A percentile compares a stretch with the other conserved stretches of the same genome.
Conservation (phyloP, 768 basidiomycete species). For the Trametes cingulata region DNA sequence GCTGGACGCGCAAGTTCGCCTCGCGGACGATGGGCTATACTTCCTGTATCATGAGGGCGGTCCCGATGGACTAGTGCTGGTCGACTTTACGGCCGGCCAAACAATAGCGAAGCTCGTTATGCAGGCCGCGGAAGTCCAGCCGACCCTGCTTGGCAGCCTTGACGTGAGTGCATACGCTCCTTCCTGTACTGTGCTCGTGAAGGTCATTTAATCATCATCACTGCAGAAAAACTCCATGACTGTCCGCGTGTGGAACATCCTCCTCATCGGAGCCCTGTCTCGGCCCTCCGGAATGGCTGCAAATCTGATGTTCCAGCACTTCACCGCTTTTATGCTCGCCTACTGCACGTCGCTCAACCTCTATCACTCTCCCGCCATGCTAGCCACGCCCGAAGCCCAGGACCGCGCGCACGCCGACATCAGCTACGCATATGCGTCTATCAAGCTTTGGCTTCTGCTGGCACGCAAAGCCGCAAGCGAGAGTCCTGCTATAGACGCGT, state of each 20-base stretch:
- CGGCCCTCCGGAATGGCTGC: conserved; percentile 37
- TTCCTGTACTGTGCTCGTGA: too few relatives aligned
- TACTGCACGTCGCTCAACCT: conserved; percentile 49
- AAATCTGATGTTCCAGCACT: conserved; percentile 49
- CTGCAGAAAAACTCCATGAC: conserved; percentile 21
- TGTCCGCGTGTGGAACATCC: conserved; percentile 66
- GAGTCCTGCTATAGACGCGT: neutral
- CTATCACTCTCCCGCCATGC: conserved; percentile 34
- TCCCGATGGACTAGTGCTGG: conserved; percentile 46
- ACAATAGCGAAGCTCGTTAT: conserved; percentile 56
- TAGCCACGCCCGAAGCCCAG: conserved; percentile 31
- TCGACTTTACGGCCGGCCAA: conserved; percentile 54
- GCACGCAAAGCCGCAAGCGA: conserved; percentile 38
- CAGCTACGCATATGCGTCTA: conserved; percentile 66
- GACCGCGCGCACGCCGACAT: conserved; percentile 56
- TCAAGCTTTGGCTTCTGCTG: conserved; percentile 72
- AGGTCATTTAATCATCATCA: neutral
- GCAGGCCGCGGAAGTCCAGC: conserved; percentile 47
- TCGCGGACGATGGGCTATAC: conserved; percentile 52
- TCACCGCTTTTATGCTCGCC: conserved; percentile 48
- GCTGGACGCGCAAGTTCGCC: conserved; percentile 36
- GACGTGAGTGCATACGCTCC: conserved; percentile 31
- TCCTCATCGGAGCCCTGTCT: conserved; percentile 55
- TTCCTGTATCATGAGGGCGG: conserved; percentile 55
- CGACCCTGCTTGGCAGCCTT: conserved; percentile 39